Percentiles rank a stretch among this genome's conserved stretches.
Conservation (phyloP, 192 early-diverging fungal genomes). For the Lunasporangiospora selenospora region DNA sequence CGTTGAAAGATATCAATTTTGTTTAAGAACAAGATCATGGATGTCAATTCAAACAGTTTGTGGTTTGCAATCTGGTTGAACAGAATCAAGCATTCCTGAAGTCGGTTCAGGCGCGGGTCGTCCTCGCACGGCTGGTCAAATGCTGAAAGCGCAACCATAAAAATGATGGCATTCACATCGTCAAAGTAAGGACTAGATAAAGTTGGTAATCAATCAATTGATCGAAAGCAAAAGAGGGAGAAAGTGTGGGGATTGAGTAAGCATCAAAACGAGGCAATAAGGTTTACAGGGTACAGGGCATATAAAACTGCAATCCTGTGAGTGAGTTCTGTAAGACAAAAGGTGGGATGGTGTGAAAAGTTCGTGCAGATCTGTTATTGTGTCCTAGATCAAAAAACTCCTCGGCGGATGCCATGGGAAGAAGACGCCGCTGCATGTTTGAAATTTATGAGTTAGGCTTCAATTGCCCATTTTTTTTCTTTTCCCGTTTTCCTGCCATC, state of each 20-base stretch:
- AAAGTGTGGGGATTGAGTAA: too few relatives aligned
- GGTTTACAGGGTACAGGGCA: not conserved
- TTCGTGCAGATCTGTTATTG: too few relatives aligned
- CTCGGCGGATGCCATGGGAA: too few relatives aligned
- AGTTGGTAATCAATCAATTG: not conserved
- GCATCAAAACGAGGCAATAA: too few relatives aligned
- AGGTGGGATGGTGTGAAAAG: too few relatives aligned
- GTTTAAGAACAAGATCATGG: conserved; percentile 69
- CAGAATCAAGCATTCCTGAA: conserved; percentile 52
- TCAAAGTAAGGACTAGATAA: conserved; percentile 68
- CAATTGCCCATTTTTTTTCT: too few relatives aligned
- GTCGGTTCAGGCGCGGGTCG: conserved; percentile 65
- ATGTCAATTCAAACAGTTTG: conserved; percentile 54
- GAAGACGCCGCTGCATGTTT: too few relatives aligned
- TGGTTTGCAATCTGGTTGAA: conserved; percentile 55
- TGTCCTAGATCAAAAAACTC: too few relatives aligned
- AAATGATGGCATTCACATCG: conserved; percentile 73
- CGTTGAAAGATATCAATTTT: conserved; percentile 70
- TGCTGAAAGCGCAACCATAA: conserved; percentile 67
- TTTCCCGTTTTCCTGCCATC: too few relatives aligned
- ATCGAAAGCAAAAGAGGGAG: too few relatives aligned
- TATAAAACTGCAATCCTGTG: not conserved
- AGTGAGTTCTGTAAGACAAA: too few relatives aligned
- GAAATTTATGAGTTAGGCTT: too few relatives aligned
- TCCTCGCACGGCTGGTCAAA: conserved; percentile 72